Conservation (phyloP, 2,329 filamentous ascomycete genomes). For the Ascochyta viciae-villosae region DNA sequence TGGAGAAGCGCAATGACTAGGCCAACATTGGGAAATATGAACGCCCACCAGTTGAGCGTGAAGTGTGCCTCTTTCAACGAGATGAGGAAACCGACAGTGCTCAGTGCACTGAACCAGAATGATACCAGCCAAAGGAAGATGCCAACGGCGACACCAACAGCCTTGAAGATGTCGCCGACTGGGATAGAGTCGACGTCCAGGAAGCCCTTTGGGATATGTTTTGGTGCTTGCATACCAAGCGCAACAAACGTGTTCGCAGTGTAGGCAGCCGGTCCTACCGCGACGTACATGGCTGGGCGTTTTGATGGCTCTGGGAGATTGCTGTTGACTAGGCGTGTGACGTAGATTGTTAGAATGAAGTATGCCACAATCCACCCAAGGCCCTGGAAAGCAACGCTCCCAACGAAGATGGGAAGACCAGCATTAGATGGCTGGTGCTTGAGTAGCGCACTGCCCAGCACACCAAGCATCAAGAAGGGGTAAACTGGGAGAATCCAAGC, state of each 20-base stretch:
- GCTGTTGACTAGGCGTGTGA: slow-evolving; percentile 73
- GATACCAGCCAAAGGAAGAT: slow-evolving; percentile 58
- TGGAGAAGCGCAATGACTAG: slow-evolving; percentile 63
- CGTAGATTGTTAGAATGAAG: slow-evolving; percentile 72
- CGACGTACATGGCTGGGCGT: slow-evolving; percentile 59
- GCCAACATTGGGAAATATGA: slow-evolving; percentile 69
- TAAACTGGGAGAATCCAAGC: slow-evolving; percentile 48
- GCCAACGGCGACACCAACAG: slow-evolving; percentile 52
- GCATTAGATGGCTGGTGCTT: slow-evolving; percentile 42
- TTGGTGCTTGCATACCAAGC: slow-evolving; percentile 52
- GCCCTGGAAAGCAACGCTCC: slow-evolving; percentile 72
- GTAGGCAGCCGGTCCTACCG: slow-evolving; percentile 51
- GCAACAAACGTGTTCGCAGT: slow-evolving; percentile 41
- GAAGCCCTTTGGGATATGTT: slow-evolving; percentile 42
- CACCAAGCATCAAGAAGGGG: slow-evolving; percentile 48
- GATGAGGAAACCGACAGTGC: slow-evolving; percentile 47
- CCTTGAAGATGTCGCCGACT: slow-evolving; percentile 48
- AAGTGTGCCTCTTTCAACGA: slow-evolving; percentile 50
- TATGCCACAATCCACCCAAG: slow-evolving; percentile 70
- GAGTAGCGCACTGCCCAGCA: slow-evolving; percentile 45
- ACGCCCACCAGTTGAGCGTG: slow-evolving; percentile 59
- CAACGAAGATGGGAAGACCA: slow-evolving; percentile 49
- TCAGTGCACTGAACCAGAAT: slow-evolving; percentile 59
- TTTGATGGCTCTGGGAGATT: slow-evolving; percentile 56
- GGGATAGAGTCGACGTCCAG: slow-evolving; percentile 43